These are phyloP conservation scores for Aspergillus fumigatus DNA, from an alignment of 2,329 filamentous ascomycete species.

Conservation along the genomic window DNA sequence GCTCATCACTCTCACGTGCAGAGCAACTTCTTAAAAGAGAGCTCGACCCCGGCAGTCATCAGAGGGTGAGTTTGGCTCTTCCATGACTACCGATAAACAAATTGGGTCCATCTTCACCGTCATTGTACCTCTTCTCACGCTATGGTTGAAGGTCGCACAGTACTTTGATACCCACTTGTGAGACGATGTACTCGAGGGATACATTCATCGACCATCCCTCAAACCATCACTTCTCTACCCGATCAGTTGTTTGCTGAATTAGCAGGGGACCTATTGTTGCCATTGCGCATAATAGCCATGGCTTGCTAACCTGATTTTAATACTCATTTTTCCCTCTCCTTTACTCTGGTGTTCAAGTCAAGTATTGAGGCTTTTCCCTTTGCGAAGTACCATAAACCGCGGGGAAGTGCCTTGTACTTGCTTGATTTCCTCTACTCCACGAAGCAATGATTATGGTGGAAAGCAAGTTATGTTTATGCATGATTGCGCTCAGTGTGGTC, in stretches of 20 bases:
- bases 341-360: slow-evolving; percentile 1
- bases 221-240: neutral
- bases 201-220: neutral
- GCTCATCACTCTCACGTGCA: slow-evolving; percentile 40
- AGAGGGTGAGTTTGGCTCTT: slow-evolving; percentile 26
- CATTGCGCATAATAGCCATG: neutral
- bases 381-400: slow-evolving; percentile 38
- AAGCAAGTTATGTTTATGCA: neutral
- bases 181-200: neutral
- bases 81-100: slow-evolving; percentile 5
- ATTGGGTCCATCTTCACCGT: neutral
- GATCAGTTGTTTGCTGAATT: neutral
- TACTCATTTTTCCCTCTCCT: neutral
- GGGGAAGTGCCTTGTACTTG: slow-evolving; percentile 4
- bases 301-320: neutral
- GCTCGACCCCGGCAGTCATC: slow-evolving; percentile 43
- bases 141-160: neutral
- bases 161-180: neutral
- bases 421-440: slow-evolving; percentile 2
- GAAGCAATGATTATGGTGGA: neutral
- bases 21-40: slow-evolving; percentile 42
- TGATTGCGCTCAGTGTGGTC: neutral
- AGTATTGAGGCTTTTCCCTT: slow-evolving; percentile 14
- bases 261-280: neutral
- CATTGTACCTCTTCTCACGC: neutral